Base-by-base conservation (phyloP, 768 basidiomycete species). In the Rhizopogon sp. region DNA sequence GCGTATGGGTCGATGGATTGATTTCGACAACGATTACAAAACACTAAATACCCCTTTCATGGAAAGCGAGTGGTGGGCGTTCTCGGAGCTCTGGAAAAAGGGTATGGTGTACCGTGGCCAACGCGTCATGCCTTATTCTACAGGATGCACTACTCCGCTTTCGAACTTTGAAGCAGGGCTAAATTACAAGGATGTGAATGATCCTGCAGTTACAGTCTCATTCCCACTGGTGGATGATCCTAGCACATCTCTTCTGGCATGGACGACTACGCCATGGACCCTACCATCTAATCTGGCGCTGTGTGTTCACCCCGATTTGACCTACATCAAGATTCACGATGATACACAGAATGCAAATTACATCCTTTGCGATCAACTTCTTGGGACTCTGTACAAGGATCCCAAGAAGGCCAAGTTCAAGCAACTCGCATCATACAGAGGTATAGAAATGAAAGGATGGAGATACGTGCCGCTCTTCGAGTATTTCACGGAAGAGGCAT, bases 61-160 rank as follows among this genome's bases (percentile, higher is more conserved):
- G 97, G 97, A 99, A 77, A 87, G 85, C 45, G 92, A 97, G 10
- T 99, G 97, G 97, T 99, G 97, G 97, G 97, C 92, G 8, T 99
- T 99, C 71, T 78, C 83, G 52, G 85, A 94, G 67, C 80, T 99
- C n/a, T 96, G 87, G 80, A 83, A 93, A 66, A 96, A 93, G 70
- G 84, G 79, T 5, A 72, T 94, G 74, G 94, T 99, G 16, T 99
- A 99, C 72, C 83, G 93, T 14, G 97, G 97, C 0, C 76, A 95
- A 59, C 81, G 83, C 56, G 97, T 99, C 58, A 97, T 99, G 94
- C 97, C 97, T 2, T 99, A 99, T 70, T 97, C 97, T 10, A 93
- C 92, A 0, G 97, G 93, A 10, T 89, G 90, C 65, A 94, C 93
- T 1, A 99, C 97, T 0, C 96, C 97, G 31, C 73, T 99, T 54